Conservation (phyloP, 345 rosid species). For the Lumnitzera racemosa region DNA sequence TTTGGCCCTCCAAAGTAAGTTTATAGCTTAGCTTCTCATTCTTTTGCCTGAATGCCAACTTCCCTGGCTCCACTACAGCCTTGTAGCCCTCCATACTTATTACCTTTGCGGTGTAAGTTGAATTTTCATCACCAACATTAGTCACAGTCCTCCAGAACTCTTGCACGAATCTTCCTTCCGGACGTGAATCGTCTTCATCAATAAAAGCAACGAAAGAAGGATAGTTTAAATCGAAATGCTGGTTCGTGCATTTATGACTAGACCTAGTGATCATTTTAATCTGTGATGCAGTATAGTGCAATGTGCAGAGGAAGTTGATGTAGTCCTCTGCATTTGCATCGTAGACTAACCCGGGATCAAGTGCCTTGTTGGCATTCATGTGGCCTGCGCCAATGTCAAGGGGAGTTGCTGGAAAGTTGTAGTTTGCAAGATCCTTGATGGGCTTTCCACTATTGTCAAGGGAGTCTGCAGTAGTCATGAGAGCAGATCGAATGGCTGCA, state of each 20-base stretch:
- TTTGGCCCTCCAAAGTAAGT: slow-evolving; percentile 42
- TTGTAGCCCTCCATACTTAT: slow-evolving; percentile 37
- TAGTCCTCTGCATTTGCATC: slow-evolving; percentile 41
- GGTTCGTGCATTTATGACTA: slow-evolving; percentile 17
- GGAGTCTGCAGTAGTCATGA: slow-evolving; percentile 35
- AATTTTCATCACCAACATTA: slow-evolving; percentile 37
- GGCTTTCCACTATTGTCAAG: slow-evolving; percentile 28
- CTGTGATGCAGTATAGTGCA: slow-evolving; percentile 29
- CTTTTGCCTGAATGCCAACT: slow-evolving; percentile 34
- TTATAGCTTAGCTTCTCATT: slow-evolving; percentile 42
- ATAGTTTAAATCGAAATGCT: slow-evolving; percentile 42
- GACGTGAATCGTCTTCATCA: slow-evolving; percentile 3
- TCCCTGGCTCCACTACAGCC: slow-evolving; percentile 45
- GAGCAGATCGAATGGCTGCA: slow-evolving; percentile 39
- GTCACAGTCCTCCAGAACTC: slow-evolving; percentile 38
- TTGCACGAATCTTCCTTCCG: slow-evolving; percentile 12
- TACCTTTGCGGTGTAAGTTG: slow-evolving; percentile 32
- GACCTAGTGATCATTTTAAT: slow-evolving; percentile 38
- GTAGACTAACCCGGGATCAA: slow-evolving; percentile 54
- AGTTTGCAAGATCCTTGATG: slow-evolving; percentile 21
- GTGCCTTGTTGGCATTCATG: slow-evolving; percentile 30
- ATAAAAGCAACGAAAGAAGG: slow-evolving; percentile 51
- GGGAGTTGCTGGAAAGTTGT: slow-evolving; percentile 35
- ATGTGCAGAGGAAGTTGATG: slow-evolving; percentile 39
- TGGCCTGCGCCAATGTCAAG: slow-evolving; percentile 61